Conservation (phyloP, 306 rosid species). For the Hylodesmum podocarpum region DNA sequence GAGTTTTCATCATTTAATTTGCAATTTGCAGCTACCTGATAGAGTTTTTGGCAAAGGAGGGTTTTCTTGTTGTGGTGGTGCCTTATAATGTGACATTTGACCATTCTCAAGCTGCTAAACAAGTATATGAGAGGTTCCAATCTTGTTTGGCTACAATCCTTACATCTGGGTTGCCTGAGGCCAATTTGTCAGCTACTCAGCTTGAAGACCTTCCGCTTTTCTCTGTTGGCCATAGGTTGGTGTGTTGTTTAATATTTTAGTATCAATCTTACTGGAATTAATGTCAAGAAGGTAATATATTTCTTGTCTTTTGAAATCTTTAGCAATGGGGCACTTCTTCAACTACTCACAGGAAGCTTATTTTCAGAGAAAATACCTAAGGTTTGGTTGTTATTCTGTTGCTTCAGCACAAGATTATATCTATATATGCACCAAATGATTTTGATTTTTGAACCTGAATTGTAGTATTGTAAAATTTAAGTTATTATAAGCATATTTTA, state of each 20-base stretch:
- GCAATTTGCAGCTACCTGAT: constrained; percentile 62
- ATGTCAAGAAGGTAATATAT: background rate
- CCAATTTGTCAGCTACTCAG: constrained; percentile 61
- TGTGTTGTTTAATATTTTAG: background rate
- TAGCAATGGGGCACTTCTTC: constrained; percentile 60
- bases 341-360: constrained; percentile 50
- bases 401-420: background rate
- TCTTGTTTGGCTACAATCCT: constrained; percentile 64
- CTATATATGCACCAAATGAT: background rate
- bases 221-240: constrained; percentile 89
- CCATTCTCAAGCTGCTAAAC: constrained; percentile 70
- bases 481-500: background rate
- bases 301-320: constrained; percentile 18
- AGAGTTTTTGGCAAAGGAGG: constrained; percentile 74
- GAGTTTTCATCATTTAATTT: background rate
- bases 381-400: constrained; percentile 45
- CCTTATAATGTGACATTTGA: constrained; percentile 94
- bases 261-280: constrained; percentile 33
- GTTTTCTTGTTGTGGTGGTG: constrained; percentile 72
- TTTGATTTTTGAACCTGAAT: background rate
- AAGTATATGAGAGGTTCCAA: constrained; percentile 78
- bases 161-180: constrained; percentile 67
- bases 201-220: constrained; percentile 69
- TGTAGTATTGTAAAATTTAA: background rate
- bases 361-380: constrained; percentile 52